Percentiles rank a stretch among this genome's conserved stretches.
Evolutionary conservation across 306 rosid genomes (phyloP).

Genomic region (Quillaja saponaria): DNA sequence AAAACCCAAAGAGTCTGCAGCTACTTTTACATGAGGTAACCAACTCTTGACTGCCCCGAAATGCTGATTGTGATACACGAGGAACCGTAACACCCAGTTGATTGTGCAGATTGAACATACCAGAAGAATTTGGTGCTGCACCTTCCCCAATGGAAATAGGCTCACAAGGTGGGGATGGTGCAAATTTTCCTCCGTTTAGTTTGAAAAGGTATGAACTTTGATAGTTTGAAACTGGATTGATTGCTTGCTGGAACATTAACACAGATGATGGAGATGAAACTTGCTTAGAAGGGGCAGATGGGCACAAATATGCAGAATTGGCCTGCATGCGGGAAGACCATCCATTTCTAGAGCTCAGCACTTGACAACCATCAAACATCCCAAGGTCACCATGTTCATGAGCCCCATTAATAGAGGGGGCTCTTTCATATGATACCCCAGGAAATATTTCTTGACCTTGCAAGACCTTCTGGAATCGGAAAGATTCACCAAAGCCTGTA

Average conservation of each 20-base stretch:
- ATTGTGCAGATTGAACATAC: conserved; percentile 21
- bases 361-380: conserved; percentile 53
- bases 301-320: conserved; percentile 40
- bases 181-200: conserved; percentile 38
- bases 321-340: conserved; percentile 57
- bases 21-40: conserved; percentile 62
- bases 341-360: conserved; percentile 53
- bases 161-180: conserved; percentile 29
- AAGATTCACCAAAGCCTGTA: conserved; percentile 77
- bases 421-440: conserved; percentile 63
- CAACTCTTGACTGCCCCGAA: conserved; percentile 51
- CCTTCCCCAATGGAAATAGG: conserved; percentile 29
- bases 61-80: conserved; percentile 26
- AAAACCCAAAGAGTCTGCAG: conserved; percentile 94
- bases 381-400: conserved; percentile 57
- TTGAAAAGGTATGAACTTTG: conserved; percentile 35
- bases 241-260: conserved; percentile 86
- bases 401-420: conserved; percentile 45
- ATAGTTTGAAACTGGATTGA: conserved; percentile 47
- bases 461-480: conserved; percentile 98
- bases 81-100: conserved; percentile 38
- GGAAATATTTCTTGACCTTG: conserved; percentile 99
- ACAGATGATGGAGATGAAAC: conserved; percentile 96
- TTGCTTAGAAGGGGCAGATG: conserved; percentile 56
- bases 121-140: conserved; percentile 32